Evolutionary conservation across 2,329 filamentous ascomycete species (phyloP).

Genomic region (Pseudogymnoascus sp.): DNA sequence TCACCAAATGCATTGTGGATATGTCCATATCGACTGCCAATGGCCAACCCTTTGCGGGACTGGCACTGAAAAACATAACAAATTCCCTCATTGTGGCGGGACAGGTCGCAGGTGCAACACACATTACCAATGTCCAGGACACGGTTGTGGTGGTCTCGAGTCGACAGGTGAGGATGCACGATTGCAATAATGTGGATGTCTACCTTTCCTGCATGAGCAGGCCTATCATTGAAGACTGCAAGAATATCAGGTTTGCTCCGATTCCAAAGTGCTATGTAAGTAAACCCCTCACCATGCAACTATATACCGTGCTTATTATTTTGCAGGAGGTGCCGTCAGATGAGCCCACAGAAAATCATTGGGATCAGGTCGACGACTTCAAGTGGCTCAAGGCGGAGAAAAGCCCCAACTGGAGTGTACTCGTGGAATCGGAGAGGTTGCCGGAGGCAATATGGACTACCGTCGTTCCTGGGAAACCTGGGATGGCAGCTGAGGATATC

Average conservation of each 20-base stretch:
- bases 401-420: slow-evolving; percentile 79
- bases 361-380: slow-evolving; percentile 92
- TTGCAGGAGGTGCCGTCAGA: slow-evolving; percentile 22
- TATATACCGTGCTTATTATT: background rate
- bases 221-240: slow-evolving; percentile 91
- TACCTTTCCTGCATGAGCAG: slow-evolving; percentile 77
- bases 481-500: slow-evolving; percentile 57
- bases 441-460: slow-evolving; percentile 60
- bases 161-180: slow-evolving; percentile 89
- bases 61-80: slow-evolving; percentile 62
- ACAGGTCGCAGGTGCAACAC: slow-evolving; percentile 69
- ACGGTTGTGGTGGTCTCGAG: slow-evolving; percentile 73
- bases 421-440: slow-evolving; percentile 55
- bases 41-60: slow-evolving; percentile 60
- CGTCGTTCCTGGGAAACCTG: slow-evolving; percentile 56
- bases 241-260: slow-evolving; percentile 68
- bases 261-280: slow-evolving; percentile 64
- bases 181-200: slow-evolving; percentile 71
- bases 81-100: slow-evolving; percentile 71
- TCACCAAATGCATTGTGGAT: slow-evolving; percentile 69
- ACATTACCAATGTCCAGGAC: slow-evolving; percentile 68
- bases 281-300: slow-evolving; percentile 17
- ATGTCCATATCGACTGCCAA: slow-evolving; percentile 61
- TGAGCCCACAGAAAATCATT: slow-evolving; percentile 53
- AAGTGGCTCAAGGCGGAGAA: slow-evolving; percentile 85